Conservation (phyloP, 208 protist species). For the Wallacemonas sp. region DNA sequence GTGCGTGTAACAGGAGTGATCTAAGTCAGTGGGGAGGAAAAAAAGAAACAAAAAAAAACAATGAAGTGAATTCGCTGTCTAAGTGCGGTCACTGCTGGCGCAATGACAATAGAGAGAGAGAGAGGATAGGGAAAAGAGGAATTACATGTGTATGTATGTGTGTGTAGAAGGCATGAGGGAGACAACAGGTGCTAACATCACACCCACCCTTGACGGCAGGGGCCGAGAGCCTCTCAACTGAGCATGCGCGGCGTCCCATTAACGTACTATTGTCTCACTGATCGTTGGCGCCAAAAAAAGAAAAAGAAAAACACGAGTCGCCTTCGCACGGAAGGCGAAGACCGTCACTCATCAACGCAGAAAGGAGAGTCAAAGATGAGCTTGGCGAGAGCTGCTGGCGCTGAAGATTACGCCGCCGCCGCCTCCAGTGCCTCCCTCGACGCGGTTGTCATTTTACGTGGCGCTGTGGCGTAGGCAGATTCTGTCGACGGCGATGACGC, state of each 20-base stretch:
- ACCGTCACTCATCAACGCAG: too few species aligned
- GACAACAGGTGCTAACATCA: too few species aligned
- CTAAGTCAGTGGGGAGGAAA: slow-evolving; percentile 5
- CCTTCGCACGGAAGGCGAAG: background rate
- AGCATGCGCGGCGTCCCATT: too few species aligned
- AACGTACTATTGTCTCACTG: too few species aligned
- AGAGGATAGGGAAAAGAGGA: slow-evolving; percentile 13
- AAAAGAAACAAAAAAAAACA: slow-evolving; percentile 10
- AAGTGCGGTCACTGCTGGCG: background rate
- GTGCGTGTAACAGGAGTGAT: background rate
- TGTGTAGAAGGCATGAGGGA: too few species aligned
- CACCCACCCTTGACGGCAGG: too few species aligned
- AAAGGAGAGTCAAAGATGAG: too few species aligned
- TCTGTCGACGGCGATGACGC: background rate
- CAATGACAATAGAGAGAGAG: background rate
- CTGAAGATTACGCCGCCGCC: too few species aligned
- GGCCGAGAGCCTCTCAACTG: too few species aligned
- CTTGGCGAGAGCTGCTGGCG: too few species aligned
- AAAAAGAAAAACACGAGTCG: slow-evolving; percentile 5
- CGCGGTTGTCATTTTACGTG: background rate
- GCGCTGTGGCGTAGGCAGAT: background rate
- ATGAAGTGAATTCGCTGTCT: background rate
- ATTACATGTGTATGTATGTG: background rate
- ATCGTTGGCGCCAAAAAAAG: slow-evolving; percentile 14
- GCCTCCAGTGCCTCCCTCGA: too few species aligned